Conservation (phyloP, 1,284 basidiomycete genomes). For the Apiotrichum brassicae region DNA sequence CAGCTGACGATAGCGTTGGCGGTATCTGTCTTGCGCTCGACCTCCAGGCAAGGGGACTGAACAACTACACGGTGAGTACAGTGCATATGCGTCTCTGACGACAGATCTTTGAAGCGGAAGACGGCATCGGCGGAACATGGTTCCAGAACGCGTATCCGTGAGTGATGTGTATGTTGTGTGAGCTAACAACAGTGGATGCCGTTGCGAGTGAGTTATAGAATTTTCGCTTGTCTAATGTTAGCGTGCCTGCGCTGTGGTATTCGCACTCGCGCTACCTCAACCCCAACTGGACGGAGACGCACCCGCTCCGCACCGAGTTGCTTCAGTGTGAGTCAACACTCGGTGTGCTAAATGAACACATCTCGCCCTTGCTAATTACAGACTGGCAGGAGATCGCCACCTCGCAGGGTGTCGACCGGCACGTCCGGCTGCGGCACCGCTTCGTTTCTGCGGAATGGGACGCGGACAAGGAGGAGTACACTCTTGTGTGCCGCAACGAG, state of each 20-base stretch:
- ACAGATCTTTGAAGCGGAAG: constrained; percentile 1
- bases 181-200: constrained; percentile 9
- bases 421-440: neutral
- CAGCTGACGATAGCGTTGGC: constrained; percentile 12
- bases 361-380: neutral
- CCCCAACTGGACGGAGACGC: constrained; percentile 5
- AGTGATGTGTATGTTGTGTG: neutral
- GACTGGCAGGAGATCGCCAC: constrained; percentile 6
- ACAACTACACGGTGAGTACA: constrained; percentile 23
- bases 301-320: constrained; percentile 3
- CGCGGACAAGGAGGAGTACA: neutral
- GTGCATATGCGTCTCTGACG: neutral
- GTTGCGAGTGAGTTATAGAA: neutral
- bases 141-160: constrained; percentile 1
- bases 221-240: neutral
- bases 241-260: constrained; percentile 4
- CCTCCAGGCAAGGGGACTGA: constrained; percentile 19
- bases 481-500: neutral
- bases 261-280: constrained; percentile 6
- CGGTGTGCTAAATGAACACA: no score
- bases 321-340: constrained; percentile 1
- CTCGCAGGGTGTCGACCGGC: neutral
- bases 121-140: constrained; percentile 3
- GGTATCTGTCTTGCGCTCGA: constrained; percentile 23
- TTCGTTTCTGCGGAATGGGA: constrained; percentile 1